Evolutionary conservation across 768 basidiomycete genomes (phyloP).

Genomic region (Clitopilus hobsonii): DNA sequence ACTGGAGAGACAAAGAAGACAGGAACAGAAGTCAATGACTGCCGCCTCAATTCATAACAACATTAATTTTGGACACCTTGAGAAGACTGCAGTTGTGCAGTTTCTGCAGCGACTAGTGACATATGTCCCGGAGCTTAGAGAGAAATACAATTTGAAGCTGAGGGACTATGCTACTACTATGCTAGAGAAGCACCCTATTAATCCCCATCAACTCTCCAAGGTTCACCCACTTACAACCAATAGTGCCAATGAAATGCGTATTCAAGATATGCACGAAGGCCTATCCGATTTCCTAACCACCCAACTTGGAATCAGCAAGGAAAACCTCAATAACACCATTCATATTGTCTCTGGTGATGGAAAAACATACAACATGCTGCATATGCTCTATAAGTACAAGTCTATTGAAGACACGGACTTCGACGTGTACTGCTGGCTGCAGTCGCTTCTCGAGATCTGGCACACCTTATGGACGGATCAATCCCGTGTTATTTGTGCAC

Average conservation of each 20-base stretch:
- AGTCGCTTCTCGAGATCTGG: conserved; percentile 24
- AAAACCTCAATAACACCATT: conserved; percentile 7
- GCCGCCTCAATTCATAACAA: conserved; percentile 10
- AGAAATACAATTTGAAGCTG: conserved; percentile 5
- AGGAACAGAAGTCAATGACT: conserved; percentile 10
- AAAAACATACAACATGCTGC: conserved; percentile 14
- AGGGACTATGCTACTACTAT: conserved; percentile 2
- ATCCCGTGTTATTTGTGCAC: conserved; percentile 12
- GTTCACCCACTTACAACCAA: conserved; percentile 13
- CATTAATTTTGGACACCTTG: conserved; percentile 11
- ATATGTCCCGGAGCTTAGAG: conserved; percentile 8
- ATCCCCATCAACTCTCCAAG: conserved; percentile 3
- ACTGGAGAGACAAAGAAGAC: conserved; percentile 5
- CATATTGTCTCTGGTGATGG: conserved; percentile 13
- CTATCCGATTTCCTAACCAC: conserved; percentile 11
- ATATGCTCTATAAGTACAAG: conserved; percentile 7
- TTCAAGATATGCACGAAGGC: conserved; percentile 14
- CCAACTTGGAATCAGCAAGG: conserved; percentile 12
- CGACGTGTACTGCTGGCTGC: conserved; percentile 14
- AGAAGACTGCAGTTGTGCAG: conserved; percentile 8
- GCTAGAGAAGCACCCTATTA: conserved; percentile 10
- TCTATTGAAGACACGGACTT: conserved; percentile 11
- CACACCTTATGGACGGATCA: conserved; percentile 29
- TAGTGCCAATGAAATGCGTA: conserved; percentile 12
- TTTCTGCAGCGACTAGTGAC: conserved; percentile 9